phyloP scores from a whole-genome alignment of 2,329 filamentous ascomycete species.

The Albophoma yamanashiensis region DNA sequence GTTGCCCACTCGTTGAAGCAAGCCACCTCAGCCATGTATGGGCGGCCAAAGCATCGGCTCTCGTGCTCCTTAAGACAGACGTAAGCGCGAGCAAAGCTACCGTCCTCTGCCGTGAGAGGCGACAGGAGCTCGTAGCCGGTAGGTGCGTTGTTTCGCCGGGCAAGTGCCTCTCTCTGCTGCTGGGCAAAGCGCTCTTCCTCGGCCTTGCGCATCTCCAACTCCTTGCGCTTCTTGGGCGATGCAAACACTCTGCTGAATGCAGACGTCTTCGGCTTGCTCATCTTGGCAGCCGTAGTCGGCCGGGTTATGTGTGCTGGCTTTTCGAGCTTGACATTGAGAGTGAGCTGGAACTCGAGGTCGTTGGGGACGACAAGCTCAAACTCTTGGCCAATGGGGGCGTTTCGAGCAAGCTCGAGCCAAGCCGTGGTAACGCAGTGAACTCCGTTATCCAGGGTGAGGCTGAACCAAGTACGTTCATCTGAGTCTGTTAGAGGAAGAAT shows the following conservation, averaged over 20 bases:
- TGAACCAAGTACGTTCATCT: slow-evolving; percentile 91
- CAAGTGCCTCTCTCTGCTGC: slow-evolving; percentile 52
- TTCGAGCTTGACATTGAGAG: slow-evolving; percentile 87
- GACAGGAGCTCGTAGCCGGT: slow-evolving; percentile 81
- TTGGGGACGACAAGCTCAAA: slow-evolving; percentile 96
- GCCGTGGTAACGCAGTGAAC: slow-evolving; percentile 95
- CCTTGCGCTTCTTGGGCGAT: slow-evolving; percentile 93
- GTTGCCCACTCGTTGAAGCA: slow-evolving; percentile 99
- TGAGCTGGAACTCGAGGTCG: slow-evolving; percentile 97
- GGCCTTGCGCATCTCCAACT: slow-evolving; percentile 76
- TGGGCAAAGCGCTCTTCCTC: slow-evolving; percentile 65
- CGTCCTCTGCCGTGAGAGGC: slow-evolving; percentile 78
- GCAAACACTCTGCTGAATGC: slow-evolving; percentile 88
- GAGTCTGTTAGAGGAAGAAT: slow-evolving; percentile 13
- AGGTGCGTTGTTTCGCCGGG: slow-evolving; percentile 51
- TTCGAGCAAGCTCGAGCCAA: slow-evolving; percentile 85
- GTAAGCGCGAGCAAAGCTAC: slow-evolving; percentile 89
- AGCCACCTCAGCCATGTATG: slow-evolving; percentile 77
- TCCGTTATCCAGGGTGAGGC: slow-evolving; percentile 94
- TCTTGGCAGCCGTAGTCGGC: slow-evolving; percentile 49
- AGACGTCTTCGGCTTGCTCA: slow-evolving; percentile 63
- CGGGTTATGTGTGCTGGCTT: slow-evolving; percentile 56
- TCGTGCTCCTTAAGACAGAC: slow-evolving; percentile 92
- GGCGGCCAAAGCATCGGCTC: slow-evolving; percentile 74
- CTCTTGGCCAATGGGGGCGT: slow-evolving; percentile 91